Conservation (phyloP, 2,329 filamentous ascomycete genomes). For the Aspergillus viridinutans region DNA sequence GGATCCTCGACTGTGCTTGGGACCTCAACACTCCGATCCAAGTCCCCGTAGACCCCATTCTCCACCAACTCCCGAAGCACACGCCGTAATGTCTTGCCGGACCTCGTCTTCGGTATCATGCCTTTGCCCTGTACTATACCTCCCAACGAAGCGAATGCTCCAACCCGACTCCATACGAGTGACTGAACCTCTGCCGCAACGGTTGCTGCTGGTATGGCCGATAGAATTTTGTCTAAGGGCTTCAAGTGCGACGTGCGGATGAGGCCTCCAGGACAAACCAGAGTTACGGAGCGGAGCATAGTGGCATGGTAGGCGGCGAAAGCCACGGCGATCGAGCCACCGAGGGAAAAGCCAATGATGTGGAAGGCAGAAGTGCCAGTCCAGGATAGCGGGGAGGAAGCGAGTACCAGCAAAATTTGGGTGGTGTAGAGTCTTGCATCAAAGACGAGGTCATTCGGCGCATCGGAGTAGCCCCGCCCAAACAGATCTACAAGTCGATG, state of each 20-base stretch:
- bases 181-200: no score
- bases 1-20: slow-evolving; percentile 84
- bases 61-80: slow-evolving; percentile 81
- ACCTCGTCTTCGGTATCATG: slow-evolving; percentile 88
- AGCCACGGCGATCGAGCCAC: slow-evolving; percentile 3
- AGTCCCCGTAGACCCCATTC: slow-evolving; percentile 70
- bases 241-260: slow-evolving; percentile 2
- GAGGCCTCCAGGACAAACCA: slow-evolving; percentile 3
- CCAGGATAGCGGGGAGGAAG: slow-evolving; percentile 64
- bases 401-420: slow-evolving; percentile 63
- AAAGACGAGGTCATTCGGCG: slow-evolving; percentile 53
- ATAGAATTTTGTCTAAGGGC: slow-evolving; percentile 10
- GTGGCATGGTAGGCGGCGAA: slow-evolving; percentile 1
- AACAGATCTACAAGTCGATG: slow-evolving; percentile 1
- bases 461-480: slow-evolving; percentile 6
- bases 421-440: slow-evolving; percentile 63
- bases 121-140: slow-evolving; percentile 79
- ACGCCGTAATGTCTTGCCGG: slow-evolving; percentile 80
- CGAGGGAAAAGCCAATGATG: slow-evolving; percentile 5
- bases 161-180: slow-evolving; percentile 73
- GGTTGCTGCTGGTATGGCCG: slow-evolving; percentile 37
- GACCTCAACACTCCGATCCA: slow-evolving; percentile 66
- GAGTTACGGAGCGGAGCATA: slow-evolving; percentile 4
- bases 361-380: slow-evolving; percentile 32
- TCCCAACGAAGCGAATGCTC: slow-evolving; percentile 78